Percentiles rank a stretch among this genome's conserved stretches.
Conservation (phyloP, 2,329 filamentous ascomycete genomes). For the Xylaria sp. region DNA sequence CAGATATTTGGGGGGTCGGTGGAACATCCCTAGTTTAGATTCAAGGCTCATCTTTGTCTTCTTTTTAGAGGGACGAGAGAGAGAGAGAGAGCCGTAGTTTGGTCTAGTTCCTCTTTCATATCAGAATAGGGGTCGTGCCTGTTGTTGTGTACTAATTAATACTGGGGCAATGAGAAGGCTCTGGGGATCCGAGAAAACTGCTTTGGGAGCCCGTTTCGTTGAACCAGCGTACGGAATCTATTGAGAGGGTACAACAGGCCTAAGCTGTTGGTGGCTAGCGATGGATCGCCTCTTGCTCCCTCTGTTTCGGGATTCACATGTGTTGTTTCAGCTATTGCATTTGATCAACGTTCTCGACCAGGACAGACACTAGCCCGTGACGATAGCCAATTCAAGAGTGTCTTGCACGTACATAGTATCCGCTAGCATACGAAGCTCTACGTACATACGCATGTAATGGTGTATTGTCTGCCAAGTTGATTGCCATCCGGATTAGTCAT, state of each 20-base stretch:
- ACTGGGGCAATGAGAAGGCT: neutral
- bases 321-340: conserved; percentile 32
- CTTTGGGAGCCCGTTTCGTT: conserved; percentile 17
- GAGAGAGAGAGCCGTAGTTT: too few relatives aligned
- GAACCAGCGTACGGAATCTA: neutral
- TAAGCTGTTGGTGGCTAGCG: conserved; percentile 26
- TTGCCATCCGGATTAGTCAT: conserved; percentile 1
- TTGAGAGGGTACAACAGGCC: conserved; percentile 19
- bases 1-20: conserved; percentile 2
- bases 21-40: neutral
- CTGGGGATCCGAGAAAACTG: neutral
- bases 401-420: conserved; percentile 9
- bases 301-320: conserved; percentile 32
- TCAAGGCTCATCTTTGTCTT: neutral
- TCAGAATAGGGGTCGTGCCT: neutral
- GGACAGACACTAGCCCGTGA: conserved; percentile 12
- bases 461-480: conserved; percentile 7
- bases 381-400: conserved; percentile 4
- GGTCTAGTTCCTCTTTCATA: neutral
- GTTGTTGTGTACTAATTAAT: neutral
- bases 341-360: conserved; percentile 23
- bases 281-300: conserved; percentile 20
- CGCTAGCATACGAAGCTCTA: neutral
- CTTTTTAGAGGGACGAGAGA: neutral
- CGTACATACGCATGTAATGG: neutral